Evolutionary conservation across 2,329 filamentous ascomycete species (phyloP), one percentile per base, ranked within the genome.

Genomic region (Ploettnerulaceae sp.): DNA sequence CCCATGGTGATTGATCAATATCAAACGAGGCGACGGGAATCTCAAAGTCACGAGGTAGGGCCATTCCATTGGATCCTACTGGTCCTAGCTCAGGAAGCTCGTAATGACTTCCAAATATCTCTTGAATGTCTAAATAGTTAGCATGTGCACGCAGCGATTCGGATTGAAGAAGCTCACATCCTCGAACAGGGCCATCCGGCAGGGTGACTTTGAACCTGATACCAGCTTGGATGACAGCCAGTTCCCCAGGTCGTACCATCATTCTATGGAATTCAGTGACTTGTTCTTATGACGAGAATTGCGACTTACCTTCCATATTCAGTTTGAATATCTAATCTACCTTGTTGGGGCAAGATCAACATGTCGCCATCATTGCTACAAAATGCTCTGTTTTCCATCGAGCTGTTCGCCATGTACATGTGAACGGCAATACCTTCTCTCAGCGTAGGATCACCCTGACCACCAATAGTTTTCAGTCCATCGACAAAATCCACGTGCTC

Each of bases 61-160:
- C 81, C 11, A 84, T 68, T 5, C 77, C 76, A 57, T 81, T 82
- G 14, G 75, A 77, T 4, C 81, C 81, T 18, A 84, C 71, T 0
- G 79, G 78, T 0, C 81, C 81, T 1, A 84, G 70, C 47, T 84
- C 80, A 1, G 81, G 81, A 0, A 85, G 72, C 41, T 73, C 67
- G 56, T 80, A 84, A 60, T 78, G 77, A 2, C 73, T 73, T 45
- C 81, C 77, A 59, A 80, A 84, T 25, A 84, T 67, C 62, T 85
- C 81, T 42, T 81, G 73, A 40, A 82, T 77, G 60, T 82, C 34
- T 36, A 11, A 12, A n/a, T 3, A 22, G 2, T 5, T 22, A 9
- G 8, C 7, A 36, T n/a, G n/a, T n/a, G n/a, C n/a, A n/a, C n/a
- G n/a, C n/a, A n/a, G n/a, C n/a, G n/a, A n/a, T n/a, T n/a, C n/a